Conservation (phyloP, 805 yeast genomes). For the Huiozyma naganishii region DNA sequence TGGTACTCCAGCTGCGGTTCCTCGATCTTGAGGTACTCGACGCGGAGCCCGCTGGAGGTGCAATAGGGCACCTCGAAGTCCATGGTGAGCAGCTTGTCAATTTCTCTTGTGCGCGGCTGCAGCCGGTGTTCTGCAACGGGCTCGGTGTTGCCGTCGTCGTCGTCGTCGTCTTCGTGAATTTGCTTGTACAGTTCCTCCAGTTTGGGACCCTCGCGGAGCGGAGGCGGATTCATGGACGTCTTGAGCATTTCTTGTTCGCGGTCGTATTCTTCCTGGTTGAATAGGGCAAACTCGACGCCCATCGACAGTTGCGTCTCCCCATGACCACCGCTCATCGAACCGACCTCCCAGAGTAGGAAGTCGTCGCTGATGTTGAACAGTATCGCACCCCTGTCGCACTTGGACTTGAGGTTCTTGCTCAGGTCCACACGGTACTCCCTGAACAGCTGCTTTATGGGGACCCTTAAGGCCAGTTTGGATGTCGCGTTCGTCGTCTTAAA, state of each 20-base stretch:
- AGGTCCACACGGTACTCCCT: constrained; percentile 34
- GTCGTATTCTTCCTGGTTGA: constrained; percentile 20
- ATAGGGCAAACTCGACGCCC: constrained; percentile 42
- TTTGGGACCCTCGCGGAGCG: constrained; percentile 25
- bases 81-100: constrained; percentile 30
- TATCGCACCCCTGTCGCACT: constrained; percentile 62
- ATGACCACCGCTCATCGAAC: constrained; percentile 39
- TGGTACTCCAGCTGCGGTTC: constrained; percentile 53
- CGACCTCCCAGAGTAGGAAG: constrained; percentile 63
- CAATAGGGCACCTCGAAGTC: constrained; percentile 55
- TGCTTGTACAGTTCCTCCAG: constrained; percentile 26
- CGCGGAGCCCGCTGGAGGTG: constrained; percentile 55
- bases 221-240: constrained; percentile 30
- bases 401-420: constrained; percentile 48
- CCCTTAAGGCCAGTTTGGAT: constrained; percentile 22
- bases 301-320: constrained; percentile 44
- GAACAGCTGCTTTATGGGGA: constrained; percentile 24
- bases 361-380: constrained; percentile 60
- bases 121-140: background rate
- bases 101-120: background rate
- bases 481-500: constrained; percentile 29
- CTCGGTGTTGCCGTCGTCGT: constrained; percentile 1
- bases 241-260: constrained; percentile 17
- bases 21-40: constrained; percentile 54
- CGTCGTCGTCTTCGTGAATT: constrained; percentile 13